phyloP scores from a whole-genome alignment of 495 filamentous ascomycete species.

The Chaetomium cochliodes region DNA sequence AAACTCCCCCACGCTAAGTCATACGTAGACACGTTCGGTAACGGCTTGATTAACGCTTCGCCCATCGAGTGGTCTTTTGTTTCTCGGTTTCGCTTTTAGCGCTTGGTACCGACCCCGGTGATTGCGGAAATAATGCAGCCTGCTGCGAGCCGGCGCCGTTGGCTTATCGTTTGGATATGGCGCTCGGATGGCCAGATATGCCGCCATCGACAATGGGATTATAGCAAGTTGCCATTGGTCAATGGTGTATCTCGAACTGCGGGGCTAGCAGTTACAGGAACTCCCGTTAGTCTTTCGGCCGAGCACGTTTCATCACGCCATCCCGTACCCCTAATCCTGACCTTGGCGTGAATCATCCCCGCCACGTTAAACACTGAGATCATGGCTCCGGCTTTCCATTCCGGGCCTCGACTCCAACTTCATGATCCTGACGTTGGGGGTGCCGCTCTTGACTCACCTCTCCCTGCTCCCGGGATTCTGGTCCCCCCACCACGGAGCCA shows the following conservation, averaged over 20 bases:
- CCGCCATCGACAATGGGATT: conserved; percentile 13
- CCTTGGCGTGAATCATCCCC: not conserved
- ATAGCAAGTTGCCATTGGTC: conserved; percentile 3
- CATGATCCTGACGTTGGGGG: too few relatives aligned
- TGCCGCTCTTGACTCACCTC: too few relatives aligned
- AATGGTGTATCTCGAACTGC: not conserved
- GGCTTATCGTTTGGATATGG: not conserved
- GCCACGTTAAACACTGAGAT: not conserved
- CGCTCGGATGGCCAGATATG: not conserved
- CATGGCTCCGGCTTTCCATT: not conserved
- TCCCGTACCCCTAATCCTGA: not conserved
- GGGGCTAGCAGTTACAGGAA: not conserved
- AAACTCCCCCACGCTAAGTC: conserved; percentile 1
- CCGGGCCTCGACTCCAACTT: not conserved
- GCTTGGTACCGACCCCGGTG: not conserved
- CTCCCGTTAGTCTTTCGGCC: conserved; percentile 23
- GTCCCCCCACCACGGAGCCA: too few relatives aligned
- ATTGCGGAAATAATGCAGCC: conserved; percentile 19
- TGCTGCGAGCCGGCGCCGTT: not conserved
- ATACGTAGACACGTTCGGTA: not conserved
- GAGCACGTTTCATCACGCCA: conserved; percentile 34
- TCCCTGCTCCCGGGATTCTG: too few relatives aligned
- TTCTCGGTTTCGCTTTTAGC: conserved; percentile 12
- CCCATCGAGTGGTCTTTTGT: not conserved
- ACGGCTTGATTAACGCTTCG: not conserved